Conservation (phyloP, 805 yeast species). For the Vanderwaltozyma tropicalis region DNA sequence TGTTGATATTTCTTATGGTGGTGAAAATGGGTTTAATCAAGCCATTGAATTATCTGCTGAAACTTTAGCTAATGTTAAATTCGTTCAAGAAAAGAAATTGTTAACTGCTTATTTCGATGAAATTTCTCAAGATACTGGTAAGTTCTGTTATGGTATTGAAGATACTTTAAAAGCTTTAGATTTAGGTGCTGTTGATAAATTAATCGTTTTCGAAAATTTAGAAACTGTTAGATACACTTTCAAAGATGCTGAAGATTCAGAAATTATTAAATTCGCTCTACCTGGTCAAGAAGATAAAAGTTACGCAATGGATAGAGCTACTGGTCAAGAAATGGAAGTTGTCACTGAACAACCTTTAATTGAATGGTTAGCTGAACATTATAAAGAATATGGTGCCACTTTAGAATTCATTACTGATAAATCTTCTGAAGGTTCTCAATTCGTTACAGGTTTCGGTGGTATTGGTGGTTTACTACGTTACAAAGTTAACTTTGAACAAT, state of each 20-base stretch:
- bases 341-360: conserved; percentile 74
- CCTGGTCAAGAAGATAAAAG: conserved; percentile 69
- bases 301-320: conserved; percentile 66
- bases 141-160: conserved; percentile 94
- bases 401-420: conserved; percentile 94
- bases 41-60: conserved; percentile 97
- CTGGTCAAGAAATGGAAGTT: conserved; percentile 88
- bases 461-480: conserved; percentile 94
- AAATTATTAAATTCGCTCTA: conserved; percentile 58
- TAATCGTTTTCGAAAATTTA: conserved; percentile 88
- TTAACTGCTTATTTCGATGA: conserved; percentile 90
- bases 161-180: conserved; percentile 95
- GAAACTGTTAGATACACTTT: conserved; percentile 74
- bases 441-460: conserved; percentile 97
- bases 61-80: conserved; percentile 91
- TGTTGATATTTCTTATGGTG: conserved; percentile 97
- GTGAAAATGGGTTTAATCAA: conserved; percentile 98
- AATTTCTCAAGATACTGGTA: conserved; percentile 94
- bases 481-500: conserved; percentile 93
- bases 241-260: conserved; percentile 74
- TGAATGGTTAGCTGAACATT: conserved; percentile 98
- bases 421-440: conserved; percentile 97
- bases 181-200: conserved; percentile 87
- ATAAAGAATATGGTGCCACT: conserved; percentile 87
- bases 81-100: conserved; percentile 95